phyloP scores from a whole-genome alignment of 805 yeast genomes.

The Groenewaldozyma tartarivorans region DNA sequence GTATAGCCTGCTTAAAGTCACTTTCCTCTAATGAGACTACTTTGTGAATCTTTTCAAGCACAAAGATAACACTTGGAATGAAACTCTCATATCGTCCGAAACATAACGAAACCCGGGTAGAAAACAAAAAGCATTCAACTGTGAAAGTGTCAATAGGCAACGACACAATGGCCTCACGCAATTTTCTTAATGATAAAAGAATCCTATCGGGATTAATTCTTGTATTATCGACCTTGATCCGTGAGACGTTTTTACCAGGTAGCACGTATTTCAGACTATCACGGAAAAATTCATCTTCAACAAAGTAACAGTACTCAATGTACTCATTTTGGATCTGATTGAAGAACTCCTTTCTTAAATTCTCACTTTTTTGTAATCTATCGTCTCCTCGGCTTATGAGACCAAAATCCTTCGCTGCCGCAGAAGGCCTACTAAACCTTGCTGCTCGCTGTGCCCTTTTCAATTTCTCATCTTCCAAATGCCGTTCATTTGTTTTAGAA shows the following conservation, averaged over 20 bases:
- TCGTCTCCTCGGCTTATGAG: slow-evolving; percentile 36
- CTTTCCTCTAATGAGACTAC: slow-evolving; percentile 18
- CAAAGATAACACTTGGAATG: slow-evolving; percentile 40
- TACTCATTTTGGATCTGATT: not conserved
- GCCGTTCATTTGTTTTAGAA: not conserved
- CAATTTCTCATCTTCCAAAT: not conserved
- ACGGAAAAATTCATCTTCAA: not conserved
- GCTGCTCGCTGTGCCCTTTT: slow-evolving; percentile 7
- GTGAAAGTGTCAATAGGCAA: slow-evolving; percentile 31
- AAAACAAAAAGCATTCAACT: slow-evolving; percentile 38
- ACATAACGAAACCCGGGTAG: slow-evolving; percentile 37
- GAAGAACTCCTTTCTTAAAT: slow-evolving; percentile 4
- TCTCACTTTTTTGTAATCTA: slow-evolving; percentile 9
- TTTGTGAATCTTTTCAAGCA: slow-evolving; percentile 25
- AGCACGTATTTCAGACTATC: slow-evolving; percentile 5
- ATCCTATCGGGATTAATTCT: slow-evolving; percentile 1
- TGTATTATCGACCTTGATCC: slow-evolving; percentile 1
- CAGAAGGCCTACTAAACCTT: slow-evolving; percentile 6
- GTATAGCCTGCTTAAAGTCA: slow-evolving; percentile 34
- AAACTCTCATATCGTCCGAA: slow-evolving; percentile 45
- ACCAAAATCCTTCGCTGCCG: slow-evolving; percentile 26
- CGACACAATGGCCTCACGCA: slow-evolving; percentile 47
- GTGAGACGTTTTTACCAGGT: slow-evolving; percentile 3
- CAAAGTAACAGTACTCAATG: not conserved
- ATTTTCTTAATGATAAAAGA: slow-evolving; percentile 25